Conservation (phyloP, 2,329 filamentous ascomycete species). For the Phaeosphaeriaceae sp. region DNA sequence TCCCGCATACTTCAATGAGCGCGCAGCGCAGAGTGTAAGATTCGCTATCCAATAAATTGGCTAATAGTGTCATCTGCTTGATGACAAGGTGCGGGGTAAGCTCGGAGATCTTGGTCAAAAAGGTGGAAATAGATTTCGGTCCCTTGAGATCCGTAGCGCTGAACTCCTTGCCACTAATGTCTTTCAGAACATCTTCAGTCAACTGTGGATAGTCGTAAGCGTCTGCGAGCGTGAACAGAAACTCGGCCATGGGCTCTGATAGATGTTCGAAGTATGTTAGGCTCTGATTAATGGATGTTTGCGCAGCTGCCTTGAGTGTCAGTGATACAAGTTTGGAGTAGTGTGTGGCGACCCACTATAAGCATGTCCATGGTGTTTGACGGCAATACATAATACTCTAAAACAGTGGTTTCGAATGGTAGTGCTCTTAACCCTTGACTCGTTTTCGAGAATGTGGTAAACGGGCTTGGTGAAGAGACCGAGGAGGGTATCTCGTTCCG, state of each 20-base stretch:
- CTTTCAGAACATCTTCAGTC: conserved; percentile 88
- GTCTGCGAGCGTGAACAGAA: conserved; percentile 91
- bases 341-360: conserved; percentile 70
- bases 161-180: conserved; percentile 97
- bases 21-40: conserved; percentile 94
- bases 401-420: conserved; percentile 95
- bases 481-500: conserved; percentile 94
- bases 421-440: conserved; percentile 87
- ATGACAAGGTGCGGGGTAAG: conserved; percentile 90
- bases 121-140: conserved; percentile 93
- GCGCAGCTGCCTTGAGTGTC: conserved; percentile 69
- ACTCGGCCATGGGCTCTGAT: conserved; percentile 99
- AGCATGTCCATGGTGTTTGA: conserved; percentile 97
- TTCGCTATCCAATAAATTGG: conserved; percentile 95
- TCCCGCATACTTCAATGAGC: conserved; percentile 95
- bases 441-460: conserved; percentile 92
- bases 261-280: conserved; percentile 98
- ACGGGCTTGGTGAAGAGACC: conserved; percentile 89
- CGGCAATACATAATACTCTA: conserved; percentile 92
- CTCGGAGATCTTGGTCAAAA: conserved; percentile 92
- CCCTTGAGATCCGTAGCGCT: conserved; percentile 95
- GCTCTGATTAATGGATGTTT: conserved; percentile 97
- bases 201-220: conserved; percentile 98
- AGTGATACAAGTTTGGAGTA: conserved; percentile 4
- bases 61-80: conserved; percentile 94